These are phyloP conservation scores for Colletotrichum endophyticum DNA, from an alignment of 2,329 filamentous ascomycete genomes.

Conservation along the genomic window DNA sequence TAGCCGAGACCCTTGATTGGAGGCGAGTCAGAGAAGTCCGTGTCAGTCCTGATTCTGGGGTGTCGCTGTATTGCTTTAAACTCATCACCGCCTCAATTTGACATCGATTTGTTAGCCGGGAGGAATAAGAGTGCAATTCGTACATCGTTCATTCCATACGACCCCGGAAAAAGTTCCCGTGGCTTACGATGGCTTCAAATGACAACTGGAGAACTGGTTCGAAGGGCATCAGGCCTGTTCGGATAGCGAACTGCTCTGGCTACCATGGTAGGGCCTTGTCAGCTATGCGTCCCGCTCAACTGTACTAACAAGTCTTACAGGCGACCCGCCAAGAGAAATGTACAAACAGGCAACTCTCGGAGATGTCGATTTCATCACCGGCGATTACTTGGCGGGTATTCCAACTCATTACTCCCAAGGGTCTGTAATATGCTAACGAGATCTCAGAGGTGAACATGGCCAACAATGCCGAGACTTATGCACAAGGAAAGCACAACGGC, in stretches of 20 bases:
- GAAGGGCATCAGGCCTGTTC: not conserved
- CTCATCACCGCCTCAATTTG: not conserved
- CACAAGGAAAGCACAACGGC: not conserved
- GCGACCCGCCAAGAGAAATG: not conserved
- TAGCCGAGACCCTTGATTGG: not conserved
- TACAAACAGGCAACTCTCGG: not conserved
- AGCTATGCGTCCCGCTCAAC: not conserved
- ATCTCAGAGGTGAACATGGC: not conserved
- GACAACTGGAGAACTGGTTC: not conserved
- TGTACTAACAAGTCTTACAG: not conserved
- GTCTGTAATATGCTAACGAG: not conserved
- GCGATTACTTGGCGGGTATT: not conserved
- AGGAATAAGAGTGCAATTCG: not conserved
- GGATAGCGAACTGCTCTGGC: not conserved
- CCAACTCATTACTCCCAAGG: not conserved
- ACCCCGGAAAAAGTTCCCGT: not conserved
- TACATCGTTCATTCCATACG: rapidly evolving
- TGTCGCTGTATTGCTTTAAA: not conserved
- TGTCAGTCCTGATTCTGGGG: not conserved
- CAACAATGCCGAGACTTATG: not conserved
- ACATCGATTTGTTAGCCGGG: not conserved
- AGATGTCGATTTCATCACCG: not conserved
- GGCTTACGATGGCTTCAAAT: rapidly evolving
- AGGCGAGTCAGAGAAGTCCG: not conserved
- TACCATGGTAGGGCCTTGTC: not conserved